Evolutionary conservation across 2,329 filamentous ascomycete genomes (phyloP).

Genomic region (Colletotrichum tofieldiae): DNA sequence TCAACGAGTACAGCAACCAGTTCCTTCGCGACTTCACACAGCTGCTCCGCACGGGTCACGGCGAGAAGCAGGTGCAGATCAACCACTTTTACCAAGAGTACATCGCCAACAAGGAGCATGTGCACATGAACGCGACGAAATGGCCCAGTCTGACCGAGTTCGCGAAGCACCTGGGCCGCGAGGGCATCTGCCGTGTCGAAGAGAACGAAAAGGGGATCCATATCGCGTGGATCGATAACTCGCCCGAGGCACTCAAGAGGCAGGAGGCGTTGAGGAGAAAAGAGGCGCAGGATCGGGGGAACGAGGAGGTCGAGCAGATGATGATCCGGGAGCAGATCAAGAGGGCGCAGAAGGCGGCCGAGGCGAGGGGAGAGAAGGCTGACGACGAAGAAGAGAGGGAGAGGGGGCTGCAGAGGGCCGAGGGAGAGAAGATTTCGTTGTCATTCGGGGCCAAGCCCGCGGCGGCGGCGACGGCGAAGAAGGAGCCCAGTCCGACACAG

Average conservation of each 20-base stretch:
- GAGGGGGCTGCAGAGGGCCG: constrained; percentile 70
- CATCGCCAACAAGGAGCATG: constrained; percentile 88
- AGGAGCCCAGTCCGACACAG: constrained; percentile 40
- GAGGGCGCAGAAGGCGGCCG: constrained; percentile 76
- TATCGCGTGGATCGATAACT: constrained; percentile 93
- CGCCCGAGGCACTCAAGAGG: constrained; percentile 84
- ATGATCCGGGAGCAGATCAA: constrained; percentile 88
- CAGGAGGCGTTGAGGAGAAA: constrained; percentile 87
- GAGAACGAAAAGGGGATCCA: constrained; percentile 89
- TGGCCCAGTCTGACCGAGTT: constrained; percentile 93
- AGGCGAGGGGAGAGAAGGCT: constrained; percentile 60
- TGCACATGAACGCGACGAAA: constrained; percentile 94
- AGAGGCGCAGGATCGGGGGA: constrained; percentile 89
- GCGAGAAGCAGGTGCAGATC: constrained; percentile 89
- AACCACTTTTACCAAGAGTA: constrained; percentile 98
- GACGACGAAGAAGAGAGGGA: constrained; percentile 58
- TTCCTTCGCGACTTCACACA: constrained; percentile 87
- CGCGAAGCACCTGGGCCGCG: constrained; percentile 86
- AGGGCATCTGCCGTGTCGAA: constrained; percentile 91
- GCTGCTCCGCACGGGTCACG: constrained; percentile 85
- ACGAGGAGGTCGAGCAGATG: constrained; percentile 90
- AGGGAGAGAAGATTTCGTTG: constrained; percentile 83
- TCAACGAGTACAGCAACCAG: constrained; percentile 85
- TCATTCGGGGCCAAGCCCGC: constrained; percentile 71
- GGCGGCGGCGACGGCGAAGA: constrained; percentile 41